These are phyloP conservation scores for Amyloporia xantha DNA, from an alignment of 768 basidiomycete species.

Conservation along the genomic window DNA sequence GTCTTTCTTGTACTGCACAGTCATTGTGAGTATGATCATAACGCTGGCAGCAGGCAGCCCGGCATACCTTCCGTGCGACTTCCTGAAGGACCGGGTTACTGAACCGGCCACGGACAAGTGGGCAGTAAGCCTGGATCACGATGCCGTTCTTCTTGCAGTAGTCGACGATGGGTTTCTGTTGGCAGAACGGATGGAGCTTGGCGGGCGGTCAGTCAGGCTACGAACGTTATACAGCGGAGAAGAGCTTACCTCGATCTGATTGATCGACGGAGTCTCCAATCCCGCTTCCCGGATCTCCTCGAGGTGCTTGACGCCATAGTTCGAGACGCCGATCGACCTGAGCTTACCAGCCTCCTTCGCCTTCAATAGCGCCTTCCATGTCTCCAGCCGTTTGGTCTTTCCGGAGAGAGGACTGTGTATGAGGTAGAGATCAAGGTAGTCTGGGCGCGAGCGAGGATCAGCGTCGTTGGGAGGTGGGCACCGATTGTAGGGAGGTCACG, in stretches of 20 bases:
- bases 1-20: slow-evolving; percentile 44
- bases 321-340: slow-evolving; percentile 69
- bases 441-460: slow-evolving; percentile 25
- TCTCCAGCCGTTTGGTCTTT: slow-evolving; percentile 54
- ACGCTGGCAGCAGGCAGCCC: background rate
- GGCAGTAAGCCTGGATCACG: slow-evolving; percentile 45
- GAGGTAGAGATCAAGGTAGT: slow-evolving; percentile 64
- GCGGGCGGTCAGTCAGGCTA: slow-evolving; percentile 83
- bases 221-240: slow-evolving; percentile 82
- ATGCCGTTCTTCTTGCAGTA: slow-evolving; percentile 43
- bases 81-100: slow-evolving; percentile 46
- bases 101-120: slow-evolving; percentile 46
- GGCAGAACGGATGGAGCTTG: no score
- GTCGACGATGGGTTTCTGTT: slow-evolving; percentile 74
- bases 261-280: slow-evolving; percentile 54
- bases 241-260: no score
- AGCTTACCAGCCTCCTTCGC: slow-evolving; percentile 61
- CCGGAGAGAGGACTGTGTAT: slow-evolving; percentile 69
- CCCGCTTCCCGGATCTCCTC: no score
- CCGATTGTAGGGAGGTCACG: slow-evolving; percentile 34
- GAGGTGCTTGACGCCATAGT: slow-evolving; percentile 72
- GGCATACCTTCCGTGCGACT: slow-evolving; percentile 42
- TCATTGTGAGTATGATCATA: background rate
- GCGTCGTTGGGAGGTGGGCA: slow-evolving; percentile 28
- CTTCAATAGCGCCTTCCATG: slow-evolving; percentile 64